Evolutionary conservation across 2,329 filamentous ascomycete genomes (phyloP).

Genomic region (Aspergillus sp.): DNA sequence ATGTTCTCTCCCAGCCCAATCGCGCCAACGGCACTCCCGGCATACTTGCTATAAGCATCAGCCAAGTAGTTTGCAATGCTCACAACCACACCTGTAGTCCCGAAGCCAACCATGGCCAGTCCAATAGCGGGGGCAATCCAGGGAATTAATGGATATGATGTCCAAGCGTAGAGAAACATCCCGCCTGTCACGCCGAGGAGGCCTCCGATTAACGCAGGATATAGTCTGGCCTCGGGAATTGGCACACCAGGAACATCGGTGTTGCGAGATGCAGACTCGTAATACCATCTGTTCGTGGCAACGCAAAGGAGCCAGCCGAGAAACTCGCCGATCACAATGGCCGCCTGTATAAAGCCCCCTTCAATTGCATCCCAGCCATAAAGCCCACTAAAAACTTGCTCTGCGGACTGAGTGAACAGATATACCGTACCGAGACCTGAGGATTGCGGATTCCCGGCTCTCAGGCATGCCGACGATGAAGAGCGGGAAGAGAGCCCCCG

Average conservation of each 20-base stretch:
- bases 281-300: conserved; percentile 26
- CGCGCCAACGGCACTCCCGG: conserved; percentile 47
- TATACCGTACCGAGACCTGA: conserved; percentile 42
- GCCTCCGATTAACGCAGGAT: conserved; percentile 36
- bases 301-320: conserved; percentile 39
- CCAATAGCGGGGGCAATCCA: conserved; percentile 35
- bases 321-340: conserved; percentile 42
- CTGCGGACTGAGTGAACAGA: conserved; percentile 42
- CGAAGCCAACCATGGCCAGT: conserved; percentile 39
- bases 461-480: conserved; percentile 41
- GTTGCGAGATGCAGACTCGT: conserved; percentile 34
- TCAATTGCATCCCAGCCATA: conserved; percentile 27
- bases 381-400: conserved; percentile 39
- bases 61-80: conserved; percentile 48
- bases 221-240: conserved; percentile 45
- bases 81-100: conserved; percentile 37
- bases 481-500: conserved; percentile 34
- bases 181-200: conserved; percentile 34
- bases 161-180: conserved; percentile 38
- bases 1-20: conserved; percentile 47
- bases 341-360: conserved; percentile 40
- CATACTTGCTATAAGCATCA: conserved; percentile 50
- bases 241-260: conserved; percentile 38
- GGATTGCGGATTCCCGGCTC: conserved; percentile 41
- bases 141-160: conserved; percentile 24